Base-by-base conservation (phyloP, 2,329 filamentous ascomycete genomes). In the Ceratocystis alfenasii region DNA sequence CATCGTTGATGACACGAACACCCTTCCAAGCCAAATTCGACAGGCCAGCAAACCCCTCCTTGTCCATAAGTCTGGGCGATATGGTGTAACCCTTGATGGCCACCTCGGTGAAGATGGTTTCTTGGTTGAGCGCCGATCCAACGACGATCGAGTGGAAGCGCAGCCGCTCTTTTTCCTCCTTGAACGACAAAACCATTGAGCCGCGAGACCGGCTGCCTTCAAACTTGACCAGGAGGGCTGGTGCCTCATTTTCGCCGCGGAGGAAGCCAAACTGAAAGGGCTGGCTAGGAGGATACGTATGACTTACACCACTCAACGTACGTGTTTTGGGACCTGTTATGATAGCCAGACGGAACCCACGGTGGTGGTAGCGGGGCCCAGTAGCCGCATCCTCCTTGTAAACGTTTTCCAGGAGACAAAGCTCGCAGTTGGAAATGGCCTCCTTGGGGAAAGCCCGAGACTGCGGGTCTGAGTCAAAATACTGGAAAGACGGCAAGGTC, bases 211-310 rank as follows among this genome's bases (percentile, higher is more conserved):
- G 80, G 7, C 81, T 81, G 70, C 87, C 87, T 60, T 85, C 84
- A 63, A 90, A 85, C 53, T 87, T 86, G 44, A 95, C 75, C 45
- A 89, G 82, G 70, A 90, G 79, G 6, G 85, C 85, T 0, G 89
- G 87, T 6, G 83, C 79, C 8, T 87, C 86, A 65, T 84, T 83
- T 41, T 93, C 89, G 20, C 83, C 84, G 7, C 87, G 83, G 69
- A 91, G 77, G 71, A 92, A 88, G 12, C 88, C 87, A 72, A 93
- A 95, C 60, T 89, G 84, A 59, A 95, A 79, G 0, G 90, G 89
- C 25, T 82, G 76, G 22, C 82, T 80, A 3, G 85, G 82, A 15
- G 81, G 78, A 59, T 92, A 81, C 15, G 82, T 78, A 72, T 94
- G 88, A 67, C 86, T 87, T 63, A 94, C 82, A 55, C 85, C 87